Conservation (phyloP, 2,329 filamentous ascomycete genomes). For the Westerdykella aurantiaca region DNA sequence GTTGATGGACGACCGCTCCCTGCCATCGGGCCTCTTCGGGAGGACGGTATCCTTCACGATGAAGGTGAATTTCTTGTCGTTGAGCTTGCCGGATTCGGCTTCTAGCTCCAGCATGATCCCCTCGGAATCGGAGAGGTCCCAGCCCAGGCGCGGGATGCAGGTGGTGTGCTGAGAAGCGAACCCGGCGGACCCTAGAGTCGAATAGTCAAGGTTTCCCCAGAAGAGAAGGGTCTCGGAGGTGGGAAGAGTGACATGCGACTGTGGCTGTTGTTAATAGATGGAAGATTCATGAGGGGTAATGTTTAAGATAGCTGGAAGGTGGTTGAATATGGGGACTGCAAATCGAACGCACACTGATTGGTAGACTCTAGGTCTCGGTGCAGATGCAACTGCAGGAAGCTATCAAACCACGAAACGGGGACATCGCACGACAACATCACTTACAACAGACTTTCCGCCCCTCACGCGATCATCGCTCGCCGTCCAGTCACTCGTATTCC, state of each 20-base stretch:
- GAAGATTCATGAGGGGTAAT: no score
- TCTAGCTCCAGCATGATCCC: slow-evolving; percentile 54
- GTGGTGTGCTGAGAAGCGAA: slow-evolving; percentile 73
- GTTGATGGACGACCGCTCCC: slow-evolving; percentile 65
- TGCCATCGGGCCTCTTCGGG: slow-evolving; percentile 51
- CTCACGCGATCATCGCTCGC: slow-evolving; percentile 71
- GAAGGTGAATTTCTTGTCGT: slow-evolving; percentile 66
- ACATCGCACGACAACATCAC: neutral
- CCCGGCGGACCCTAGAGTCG: slow-evolving; percentile 64
- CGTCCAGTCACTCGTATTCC: slow-evolving; percentile 59
- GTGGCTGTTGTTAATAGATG: no score
- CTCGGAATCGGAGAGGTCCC: slow-evolving; percentile 59
- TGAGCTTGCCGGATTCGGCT: slow-evolving; percentile 38
- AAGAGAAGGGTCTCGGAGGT: slow-evolving; percentile 3
- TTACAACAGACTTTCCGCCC: slow-evolving; percentile 59
- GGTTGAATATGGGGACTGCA: no score
- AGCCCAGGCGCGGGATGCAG: slow-evolving; percentile 47
- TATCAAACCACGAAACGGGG: no score
- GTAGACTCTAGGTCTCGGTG: no score
- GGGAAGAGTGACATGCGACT: neutral
- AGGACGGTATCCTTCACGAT: slow-evolving; percentile 66
- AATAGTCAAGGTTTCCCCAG: slow-evolving; percentile 9
- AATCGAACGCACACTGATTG: no score
- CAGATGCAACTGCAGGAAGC: no score
- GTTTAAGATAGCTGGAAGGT: no score